Evolutionary conservation across 805 yeast genomes (phyloP).

Genomic region (Cyberlindnera maclurae): DNA sequence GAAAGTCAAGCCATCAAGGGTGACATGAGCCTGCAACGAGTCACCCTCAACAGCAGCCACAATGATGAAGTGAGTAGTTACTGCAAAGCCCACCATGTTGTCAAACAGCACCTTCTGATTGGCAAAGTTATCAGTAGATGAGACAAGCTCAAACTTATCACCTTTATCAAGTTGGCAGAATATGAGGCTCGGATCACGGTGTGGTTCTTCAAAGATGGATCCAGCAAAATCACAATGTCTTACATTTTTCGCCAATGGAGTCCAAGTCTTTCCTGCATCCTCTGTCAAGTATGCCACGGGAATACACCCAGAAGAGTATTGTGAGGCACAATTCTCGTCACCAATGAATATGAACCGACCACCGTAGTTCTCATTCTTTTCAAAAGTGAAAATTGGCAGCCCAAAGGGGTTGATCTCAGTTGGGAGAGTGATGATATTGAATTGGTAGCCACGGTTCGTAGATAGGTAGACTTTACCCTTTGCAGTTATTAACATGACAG

Average conservation of each 20-base stretch:
- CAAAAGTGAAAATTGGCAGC: constrained; percentile 53
- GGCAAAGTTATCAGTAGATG: constrained; percentile 18
- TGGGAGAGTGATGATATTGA: constrained; percentile 32
- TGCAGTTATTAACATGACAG: constrained; percentile 22
- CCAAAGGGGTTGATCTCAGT: constrained; percentile 39
- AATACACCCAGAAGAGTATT: constrained; percentile 34
- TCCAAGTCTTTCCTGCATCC: constrained; percentile 62
- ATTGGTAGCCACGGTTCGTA: constrained; percentile 50
- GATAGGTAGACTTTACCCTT: constrained; percentile 41
- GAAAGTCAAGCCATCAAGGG: constrained; percentile 71
- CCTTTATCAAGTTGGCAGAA: constrained; percentile 49
- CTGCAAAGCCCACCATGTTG: constrained; percentile 65
- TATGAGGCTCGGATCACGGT: constrained; percentile 42
- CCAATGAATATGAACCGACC: constrained; percentile 64
- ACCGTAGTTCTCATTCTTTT: constrained; percentile 34
- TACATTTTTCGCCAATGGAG: constrained; percentile 42
- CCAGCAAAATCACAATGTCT: constrained; percentile 63
- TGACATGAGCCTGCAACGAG: constrained; percentile 59
- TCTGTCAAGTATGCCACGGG: constrained; percentile 52
- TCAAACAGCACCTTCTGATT: constrained; percentile 39
- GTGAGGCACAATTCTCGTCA: constrained; percentile 41
- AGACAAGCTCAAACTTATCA: constrained; percentile 25
- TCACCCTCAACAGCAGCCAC: constrained; percentile 55
- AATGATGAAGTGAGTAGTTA: constrained; percentile 61
- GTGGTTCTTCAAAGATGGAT: constrained; percentile 30